Percentiles rank a stretch among this genome's conserved stretches.
Evolutionary conservation across 805 yeast genomes (phyloP).

Genomic region (Scheffersomyces stipitis): DNA sequence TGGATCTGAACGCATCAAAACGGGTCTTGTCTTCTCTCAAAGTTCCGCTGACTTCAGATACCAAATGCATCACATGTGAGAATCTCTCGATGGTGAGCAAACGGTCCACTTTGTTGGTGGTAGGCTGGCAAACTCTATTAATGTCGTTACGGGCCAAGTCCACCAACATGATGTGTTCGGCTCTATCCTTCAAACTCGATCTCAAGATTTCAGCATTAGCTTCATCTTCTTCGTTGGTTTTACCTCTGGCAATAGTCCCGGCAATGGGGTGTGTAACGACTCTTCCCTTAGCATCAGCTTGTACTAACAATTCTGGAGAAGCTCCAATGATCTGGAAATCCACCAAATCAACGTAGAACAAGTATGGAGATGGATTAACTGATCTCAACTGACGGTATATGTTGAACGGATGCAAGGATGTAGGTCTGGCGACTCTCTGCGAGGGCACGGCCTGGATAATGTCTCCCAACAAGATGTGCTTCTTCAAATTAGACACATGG

Average conservation of each 20-base stretch:
- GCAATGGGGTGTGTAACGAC: constrained; percentile 97
- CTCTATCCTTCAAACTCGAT: constrained; percentile 84
- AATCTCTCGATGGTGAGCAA: constrained; percentile 88
- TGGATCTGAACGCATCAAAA: constrained; percentile 95
- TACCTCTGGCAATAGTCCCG: constrained; percentile 91
- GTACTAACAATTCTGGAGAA: constrained; percentile 90
- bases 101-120: constrained; percentile 81
- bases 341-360: constrained; percentile 87
- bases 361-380: constrained; percentile 96
- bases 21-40: constrained; percentile 80
- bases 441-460: constrained; percentile 98
- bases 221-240: constrained; percentile 90
- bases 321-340: constrained; percentile 98
- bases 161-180: constrained; percentile 98
- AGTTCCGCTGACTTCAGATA: constrained; percentile 91
- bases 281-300: constrained; percentile 68
- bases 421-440: constrained; percentile 93
- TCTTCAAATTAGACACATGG: constrained; percentile 73
- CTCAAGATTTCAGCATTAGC: constrained; percentile 70
- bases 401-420: constrained; percentile 94
- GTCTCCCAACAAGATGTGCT: constrained; percentile 87
- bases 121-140: constrained; percentile 90
- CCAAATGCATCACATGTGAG: constrained; percentile 95
- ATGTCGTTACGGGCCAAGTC: constrained; percentile 96
- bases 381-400: constrained; percentile 92